Conservation (phyloP, 441 rosid genomes). For the Eutrema salsugineum region DNA sequence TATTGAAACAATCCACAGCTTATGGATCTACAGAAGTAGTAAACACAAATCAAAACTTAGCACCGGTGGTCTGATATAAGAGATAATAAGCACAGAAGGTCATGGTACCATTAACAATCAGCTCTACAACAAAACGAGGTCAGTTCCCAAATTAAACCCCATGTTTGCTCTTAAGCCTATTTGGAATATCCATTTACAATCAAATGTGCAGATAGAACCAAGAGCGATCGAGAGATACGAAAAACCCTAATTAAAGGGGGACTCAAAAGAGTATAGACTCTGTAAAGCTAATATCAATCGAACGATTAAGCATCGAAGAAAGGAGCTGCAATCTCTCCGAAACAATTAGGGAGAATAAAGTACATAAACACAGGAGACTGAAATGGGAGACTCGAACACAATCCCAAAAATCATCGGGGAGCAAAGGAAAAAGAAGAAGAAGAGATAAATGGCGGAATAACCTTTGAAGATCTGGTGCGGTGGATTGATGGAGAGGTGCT, state of each 20-base stretch:
- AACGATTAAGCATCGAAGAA: slow-evolving; percentile 2
- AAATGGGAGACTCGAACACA: slow-evolving; percentile 4
- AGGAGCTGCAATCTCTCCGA: neutral
- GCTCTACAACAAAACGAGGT: neutral
- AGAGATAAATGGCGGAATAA: slow-evolving; percentile 10
- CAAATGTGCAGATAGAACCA: neutral
- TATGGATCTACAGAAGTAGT: slow-evolving; percentile 4
- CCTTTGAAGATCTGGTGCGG: slow-evolving; percentile 92
- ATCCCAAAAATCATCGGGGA: neutral
- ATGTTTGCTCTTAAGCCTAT: neutral
- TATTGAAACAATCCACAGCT: neutral
- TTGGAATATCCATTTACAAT: neutral
- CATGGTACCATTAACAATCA: neutral
- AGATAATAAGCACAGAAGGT: neutral
- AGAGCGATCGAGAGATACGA: slow-evolving; percentile 1
- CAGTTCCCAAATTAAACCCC: neutral
- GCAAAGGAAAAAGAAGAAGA: neutral
- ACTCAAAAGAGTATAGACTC: neutral
- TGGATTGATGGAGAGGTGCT: slow-evolving; percentile 65
- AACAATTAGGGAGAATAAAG: neutral
- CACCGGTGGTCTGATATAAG: neutral
- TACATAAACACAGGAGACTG: neutral
- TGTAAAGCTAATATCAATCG: neutral
- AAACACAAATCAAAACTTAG: neutral
- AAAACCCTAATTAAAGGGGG: slow-evolving; percentile 40